Percentiles rank a stretch among this genome's conserved stretches.
These are phyloP conservation scores for Guyanaporus albipodus DNA, from an alignment of 768 basidiomycete species.

Conservation along the genomic window DNA sequence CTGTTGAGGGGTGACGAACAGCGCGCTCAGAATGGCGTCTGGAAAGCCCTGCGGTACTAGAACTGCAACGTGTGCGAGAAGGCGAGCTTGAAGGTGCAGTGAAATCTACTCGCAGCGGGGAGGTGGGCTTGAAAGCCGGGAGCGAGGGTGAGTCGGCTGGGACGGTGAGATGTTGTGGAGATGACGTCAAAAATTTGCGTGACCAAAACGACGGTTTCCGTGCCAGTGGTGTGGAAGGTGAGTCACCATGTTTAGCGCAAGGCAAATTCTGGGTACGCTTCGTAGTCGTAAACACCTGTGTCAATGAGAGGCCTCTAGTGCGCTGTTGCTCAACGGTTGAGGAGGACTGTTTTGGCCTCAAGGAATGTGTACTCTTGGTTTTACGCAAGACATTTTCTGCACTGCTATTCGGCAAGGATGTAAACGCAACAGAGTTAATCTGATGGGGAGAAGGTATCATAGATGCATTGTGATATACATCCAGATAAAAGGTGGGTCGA, in stretches of 20 bases:
- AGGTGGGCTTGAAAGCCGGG: constrained; percentile 39
- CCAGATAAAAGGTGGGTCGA: constrained; percentile 56
- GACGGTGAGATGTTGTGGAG: constrained; percentile 26
- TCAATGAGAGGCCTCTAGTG: constrained; percentile 56
- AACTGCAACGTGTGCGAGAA: constrained; percentile 19
- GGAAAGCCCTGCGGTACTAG: constrained; percentile 33
- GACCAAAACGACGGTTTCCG: constrained; percentile 69
- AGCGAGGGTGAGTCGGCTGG: constrained; percentile 34
- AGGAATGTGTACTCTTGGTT: constrained; percentile 47
- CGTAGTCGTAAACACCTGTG: constrained; percentile 36
- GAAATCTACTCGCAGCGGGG: constrained; percentile 40
- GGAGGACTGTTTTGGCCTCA: constrained; percentile 14
- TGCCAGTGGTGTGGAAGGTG: constrained; percentile 39
- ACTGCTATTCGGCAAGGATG: constrained; percentile 17
- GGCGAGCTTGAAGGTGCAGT: constrained; percentile 12
- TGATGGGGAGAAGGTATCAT: constrained; percentile 41
- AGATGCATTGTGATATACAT: constrained; percentile 53
- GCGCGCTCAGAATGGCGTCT: constrained; percentile 42
- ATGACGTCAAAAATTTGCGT: constrained; percentile 43
- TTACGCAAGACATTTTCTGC: constrained; percentile 37
- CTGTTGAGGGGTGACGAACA: constrained; percentile 7
- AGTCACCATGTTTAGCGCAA: constrained; percentile 19
- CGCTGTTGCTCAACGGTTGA: constrained; percentile 29
- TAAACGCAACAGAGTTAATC: constrained; percentile 47
- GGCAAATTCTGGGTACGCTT: constrained; percentile 42